Evolutionary conservation across 75 land plant genomes (phyloP).

Genomic region (Larix kaempferi): DNA sequence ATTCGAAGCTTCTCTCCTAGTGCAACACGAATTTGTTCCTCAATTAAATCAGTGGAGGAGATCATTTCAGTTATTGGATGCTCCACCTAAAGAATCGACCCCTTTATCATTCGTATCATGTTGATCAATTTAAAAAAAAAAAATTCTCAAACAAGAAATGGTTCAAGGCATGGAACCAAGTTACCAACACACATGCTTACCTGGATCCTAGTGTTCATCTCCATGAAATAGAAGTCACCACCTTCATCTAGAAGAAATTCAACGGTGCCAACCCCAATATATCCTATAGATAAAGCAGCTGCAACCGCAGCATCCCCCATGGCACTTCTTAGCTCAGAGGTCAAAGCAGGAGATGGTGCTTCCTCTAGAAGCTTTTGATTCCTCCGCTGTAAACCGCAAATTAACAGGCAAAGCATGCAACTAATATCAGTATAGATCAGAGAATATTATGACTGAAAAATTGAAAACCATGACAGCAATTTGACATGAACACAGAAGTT

Average conservation of each 20-base stretch:
- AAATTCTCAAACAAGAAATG: neutral
- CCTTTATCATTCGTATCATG: neutral
- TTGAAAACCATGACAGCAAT: neutral
- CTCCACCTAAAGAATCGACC: constrained; percentile 58
- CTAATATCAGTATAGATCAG: constrained; percentile 6
- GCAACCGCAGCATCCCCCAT: constrained; percentile 99
- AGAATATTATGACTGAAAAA: neutral
- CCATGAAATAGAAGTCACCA: constrained; percentile 96
- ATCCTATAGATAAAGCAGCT: constrained; percentile 94
- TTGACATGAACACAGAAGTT: constrained; percentile 5
- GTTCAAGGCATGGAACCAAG: neutral
- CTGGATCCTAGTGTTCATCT: constrained; percentile 99
- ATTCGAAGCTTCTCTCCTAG: constrained; percentile 84
- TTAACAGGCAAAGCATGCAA: neutral
- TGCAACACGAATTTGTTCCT: constrained; percentile 97
- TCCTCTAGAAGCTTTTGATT: constrained; percentile 97
- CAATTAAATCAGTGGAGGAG: constrained; percentile 87
- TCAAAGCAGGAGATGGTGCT: constrained; percentile 97
- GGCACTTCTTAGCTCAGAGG: constrained; percentile 84
- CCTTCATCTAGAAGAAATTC: constrained; percentile 96
- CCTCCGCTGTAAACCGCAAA: constrained; percentile 57
- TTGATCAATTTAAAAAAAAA: neutral
- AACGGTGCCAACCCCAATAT: constrained; percentile 94
- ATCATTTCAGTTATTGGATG: constrained; percentile 99
- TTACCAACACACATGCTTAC: constrained; percentile 22